phyloP scores from a whole-genome alignment of 805 yeast species.

The Starmera amethionina region DNA sequence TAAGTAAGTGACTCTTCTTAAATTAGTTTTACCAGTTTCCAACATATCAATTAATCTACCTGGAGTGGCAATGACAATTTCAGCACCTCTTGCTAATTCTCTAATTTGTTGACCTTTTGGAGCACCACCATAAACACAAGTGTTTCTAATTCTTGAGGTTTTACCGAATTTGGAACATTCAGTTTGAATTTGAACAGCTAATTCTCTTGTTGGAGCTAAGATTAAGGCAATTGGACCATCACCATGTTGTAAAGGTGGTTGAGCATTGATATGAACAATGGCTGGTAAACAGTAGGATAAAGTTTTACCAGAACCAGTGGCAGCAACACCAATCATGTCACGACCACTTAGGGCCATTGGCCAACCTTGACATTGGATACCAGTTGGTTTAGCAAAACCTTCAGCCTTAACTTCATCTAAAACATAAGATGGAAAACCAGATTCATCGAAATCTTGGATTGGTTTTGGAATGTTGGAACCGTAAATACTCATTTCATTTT shows the following conservation, averaged over 20 bases:
- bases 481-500: slow-evolving; percentile 73
- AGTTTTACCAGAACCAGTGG: slow-evolving; percentile 99
- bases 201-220: slow-evolving; percentile 97
- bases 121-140: slow-evolving; percentile 99
- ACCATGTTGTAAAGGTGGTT: slow-evolving; percentile 84
- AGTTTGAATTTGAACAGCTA: slow-evolving; percentile 93
- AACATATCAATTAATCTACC: slow-evolving; percentile 98
- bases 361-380: slow-evolving; percentile 99
- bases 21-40: slow-evolving; percentile 88
- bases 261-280: slow-evolving; percentile 96
- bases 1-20: slow-evolving; percentile 92
- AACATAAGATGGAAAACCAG: slow-evolving; percentile 95
- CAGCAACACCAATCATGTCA: slow-evolving; percentile 98
- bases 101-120: slow-evolving; percentile 97
- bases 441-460: slow-evolving; percentile 86
- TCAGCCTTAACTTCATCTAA: slow-evolving; percentile 79
- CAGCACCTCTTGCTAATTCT: slow-evolving; percentile 91
- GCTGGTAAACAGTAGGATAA: slow-evolving; percentile 94
- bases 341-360: slow-evolving; percentile 99
- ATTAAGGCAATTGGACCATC: slow-evolving; percentile 97
- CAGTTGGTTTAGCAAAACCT: slow-evolving; percentile 92
- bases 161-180: slow-evolving; percentile 94
- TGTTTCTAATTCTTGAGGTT: slow-evolving; percentile 88
- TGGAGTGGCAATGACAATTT: slow-evolving; percentile 95
- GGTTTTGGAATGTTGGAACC: slow-evolving; percentile 93